phyloP scores from a whole-genome alignment of 1,139 yeast species.

The Scheffersomyces lignicola region DNA sequence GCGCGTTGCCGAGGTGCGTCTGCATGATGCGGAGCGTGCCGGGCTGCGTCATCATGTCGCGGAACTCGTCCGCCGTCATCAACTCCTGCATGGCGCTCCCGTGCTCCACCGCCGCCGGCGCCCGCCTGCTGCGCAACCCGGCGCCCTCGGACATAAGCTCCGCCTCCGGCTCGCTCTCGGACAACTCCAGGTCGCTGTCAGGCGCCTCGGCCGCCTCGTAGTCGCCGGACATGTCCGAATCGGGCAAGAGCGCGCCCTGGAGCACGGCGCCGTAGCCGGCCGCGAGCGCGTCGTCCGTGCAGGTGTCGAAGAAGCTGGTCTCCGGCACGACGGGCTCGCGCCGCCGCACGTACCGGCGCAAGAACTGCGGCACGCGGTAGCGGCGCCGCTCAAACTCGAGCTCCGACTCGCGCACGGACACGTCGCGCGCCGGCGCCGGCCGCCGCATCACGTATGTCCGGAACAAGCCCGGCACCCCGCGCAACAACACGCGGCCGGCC shows the following conservation, averaged over 20 bases:
- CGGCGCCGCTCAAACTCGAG: constrained; percentile 23
- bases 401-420: constrained; percentile 16
- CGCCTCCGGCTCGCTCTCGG: constrained; percentile 18
- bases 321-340: constrained; percentile 9
- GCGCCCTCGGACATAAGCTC: too few species aligned
- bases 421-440: background rate
- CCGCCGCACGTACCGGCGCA: constrained; percentile 22
- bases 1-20: constrained; percentile 28
- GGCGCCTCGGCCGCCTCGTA: constrained; percentile 21
- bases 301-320: constrained; percentile 20
- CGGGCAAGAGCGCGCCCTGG: constrained; percentile 35
- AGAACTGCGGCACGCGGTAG: constrained; percentile 25
- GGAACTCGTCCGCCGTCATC: constrained; percentile 29
- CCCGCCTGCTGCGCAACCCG: too few species aligned
- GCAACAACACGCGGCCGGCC: constrained; percentile 11
- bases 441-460: constrained; percentile 7
- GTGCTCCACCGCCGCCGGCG: background rate
- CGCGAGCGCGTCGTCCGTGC: constrained; percentile 23
- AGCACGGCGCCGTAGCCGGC: constrained; percentile 24
- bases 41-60: constrained; percentile 22
- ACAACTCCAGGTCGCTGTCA: constrained; percentile 19
- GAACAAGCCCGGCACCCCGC: constrained; percentile 8
- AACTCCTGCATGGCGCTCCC: constrained; percentile 24
- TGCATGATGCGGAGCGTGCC: constrained; percentile 26
- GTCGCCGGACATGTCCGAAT: constrained; percentile 49